Base-by-base conservation (phyloP, 2,329 filamentous ascomycete genomes). In the Fusarium setosum region DNA sequence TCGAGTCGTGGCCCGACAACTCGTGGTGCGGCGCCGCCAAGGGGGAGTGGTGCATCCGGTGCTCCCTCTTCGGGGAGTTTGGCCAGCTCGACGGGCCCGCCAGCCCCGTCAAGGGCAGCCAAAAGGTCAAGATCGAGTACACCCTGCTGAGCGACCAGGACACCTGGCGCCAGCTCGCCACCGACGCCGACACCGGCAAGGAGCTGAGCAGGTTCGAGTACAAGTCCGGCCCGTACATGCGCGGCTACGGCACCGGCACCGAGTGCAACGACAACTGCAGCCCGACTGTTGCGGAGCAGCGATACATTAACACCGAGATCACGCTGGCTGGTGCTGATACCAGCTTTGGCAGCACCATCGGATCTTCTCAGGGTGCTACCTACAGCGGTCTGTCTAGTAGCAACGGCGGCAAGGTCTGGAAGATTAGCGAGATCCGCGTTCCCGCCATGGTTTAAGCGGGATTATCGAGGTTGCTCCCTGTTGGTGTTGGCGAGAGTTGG, bases 41-140 rank as follows among this genome's bases (percentile, higher is more conserved):
- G 18, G 62, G 62, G 17, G 56, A 68, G 51, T 68, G 65, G 65
- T 68, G 65, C 34, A 50, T 68, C 21, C 65, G 65, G 5, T 59
- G 62, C 45, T 68, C 65, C 8, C 56, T 68, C 41, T 68, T 68
- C 20, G 65, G 65, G 23, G 61, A 56, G 11, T 68, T 68, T 23
- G 65, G 65, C 17, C 65, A 68, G 59, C 59, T 63, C 38, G 62
- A 66, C 23, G 65, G 65, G 24, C 17, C 17, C 10, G 34, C 37
- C 6, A 53, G 59, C 42, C 49, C 65, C 10, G 65, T 68, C 15
- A 49, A 49, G 2, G 65, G 63, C 5, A 37, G 53, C 50, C 65
- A 68, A n/a, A 68, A 66, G 59, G 56, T 68, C 56, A 66, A 66
- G 56, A 68, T 68, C 20, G 59, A 34, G 34, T 68, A 68, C 56